Evolutionary conservation across 331 rosid genomes (phyloP), one percentile per base, ranked within the genome.

Genomic region (Malus hybrid): DNA sequence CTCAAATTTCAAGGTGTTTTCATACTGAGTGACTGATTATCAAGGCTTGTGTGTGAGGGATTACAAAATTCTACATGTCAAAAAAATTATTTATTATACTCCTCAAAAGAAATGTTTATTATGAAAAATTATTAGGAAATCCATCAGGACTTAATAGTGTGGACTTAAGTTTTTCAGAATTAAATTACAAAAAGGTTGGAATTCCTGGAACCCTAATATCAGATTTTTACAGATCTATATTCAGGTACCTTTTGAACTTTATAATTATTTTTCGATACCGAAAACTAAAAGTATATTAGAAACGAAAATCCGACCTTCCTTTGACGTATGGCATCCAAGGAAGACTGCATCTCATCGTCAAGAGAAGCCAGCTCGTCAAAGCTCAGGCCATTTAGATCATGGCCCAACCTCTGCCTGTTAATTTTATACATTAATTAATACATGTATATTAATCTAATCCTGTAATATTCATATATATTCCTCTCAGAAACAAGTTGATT

Each of bases 361-460:
- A 93, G 96, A 83, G 32, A 73, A 8, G 50, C 75, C 9, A 93
- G 87, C 73, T 93, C 90, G 28, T 76, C 78, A 24, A 73, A 77
- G 84, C 78, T 83, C 78, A 91, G 76, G 59, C 78, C 87, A 16
- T 72, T 79, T 81, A 87, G 70, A 74, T 93, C 98, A 65, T 85
- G 83, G 29, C 98, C 98, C 55, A 86, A 48, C 86, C 93, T 91
- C 73, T 89, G 89, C 88, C 98, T 93, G 81, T 71, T 57, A 31
- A 71, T 72, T 71, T 28, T n/a, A 60, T 28, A 74, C 12, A 65
- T 6, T 8, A 39, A 5, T 27, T 10, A n/a, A 1, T 22, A 34
- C 48, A 70, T 19, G 28, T 54, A 31, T 6, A 18, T 33, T 8
- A 46, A 13, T 16, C 39, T 24, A 28, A 15, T 12, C 31, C 52